These are phyloP conservation scores for Microdochium nivale DNA, from an alignment of 2,329 filamentous ascomycete species.

Conservation along the genomic window DNA sequence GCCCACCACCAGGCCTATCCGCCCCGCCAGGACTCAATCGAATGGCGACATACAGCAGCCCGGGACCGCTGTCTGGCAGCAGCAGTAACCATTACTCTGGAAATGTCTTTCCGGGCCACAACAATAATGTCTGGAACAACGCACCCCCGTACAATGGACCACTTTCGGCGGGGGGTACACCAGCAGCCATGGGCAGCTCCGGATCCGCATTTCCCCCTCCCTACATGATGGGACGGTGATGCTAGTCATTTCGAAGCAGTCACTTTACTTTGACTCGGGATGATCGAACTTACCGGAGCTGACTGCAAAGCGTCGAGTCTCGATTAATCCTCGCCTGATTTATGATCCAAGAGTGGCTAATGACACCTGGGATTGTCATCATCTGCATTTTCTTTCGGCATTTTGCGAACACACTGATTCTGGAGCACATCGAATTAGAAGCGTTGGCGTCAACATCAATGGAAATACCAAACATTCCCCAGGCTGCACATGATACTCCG, in stretches of 20 bases:
- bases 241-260: constrained; percentile 3
- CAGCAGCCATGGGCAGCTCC: constrained; percentile 12
- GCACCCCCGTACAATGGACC: constrained; percentile 13
- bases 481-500: neutral
- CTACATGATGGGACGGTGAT: constrained; percentile 18
- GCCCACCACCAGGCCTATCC: constrained; percentile 74
- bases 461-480: neutral
- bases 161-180: constrained; percentile 12
- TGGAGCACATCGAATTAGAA: neutral
- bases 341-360: too few species aligned
- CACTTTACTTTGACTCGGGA: neutral
- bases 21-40: constrained; percentile 61
- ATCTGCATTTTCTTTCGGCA: constrained; percentile 8
- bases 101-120: constrained; percentile 10
- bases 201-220: constrained; percentile 11
- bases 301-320: too few species aligned
- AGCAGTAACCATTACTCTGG: constrained; percentile 13
- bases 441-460: neutral
- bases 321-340: too few species aligned
- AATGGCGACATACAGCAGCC: constrained; percentile 10
- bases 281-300: too few species aligned
- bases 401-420: neutral
- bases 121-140: constrained; percentile 15
- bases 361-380: too few species aligned
- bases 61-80: constrained; percentile 10